These are phyloP conservation scores for Puccinia hordei DNA, from an alignment of 1,284 basidiomycete genomes.

Conservation along the genomic window DNA sequence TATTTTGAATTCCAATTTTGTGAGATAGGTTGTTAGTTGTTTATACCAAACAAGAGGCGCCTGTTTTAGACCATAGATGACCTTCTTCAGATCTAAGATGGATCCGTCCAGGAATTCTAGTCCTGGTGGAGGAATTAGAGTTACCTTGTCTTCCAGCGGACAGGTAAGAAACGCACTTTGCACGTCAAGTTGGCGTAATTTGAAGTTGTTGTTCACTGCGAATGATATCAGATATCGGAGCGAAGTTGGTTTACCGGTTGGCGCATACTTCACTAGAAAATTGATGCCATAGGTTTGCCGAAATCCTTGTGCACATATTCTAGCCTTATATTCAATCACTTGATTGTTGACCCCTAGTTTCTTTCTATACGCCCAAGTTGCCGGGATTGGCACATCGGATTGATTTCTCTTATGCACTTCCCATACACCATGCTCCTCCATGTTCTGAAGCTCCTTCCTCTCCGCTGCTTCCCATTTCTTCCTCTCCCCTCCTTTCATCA, in stretches of 20 bases:
- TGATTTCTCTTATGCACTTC: background rate
- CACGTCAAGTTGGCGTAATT: constrained; percentile 5
- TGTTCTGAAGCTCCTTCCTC: background rate
- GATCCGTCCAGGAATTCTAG: background rate
- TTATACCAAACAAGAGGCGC: constrained; percentile 11
- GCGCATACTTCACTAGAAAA: background rate
- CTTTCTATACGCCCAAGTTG: background rate
- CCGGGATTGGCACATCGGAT: background rate
- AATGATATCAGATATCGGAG: background rate
- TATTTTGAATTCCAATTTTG: background rate
- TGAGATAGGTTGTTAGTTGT: background rate
- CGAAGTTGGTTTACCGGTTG: background rate
- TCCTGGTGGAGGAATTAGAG: background rate
- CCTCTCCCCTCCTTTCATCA: background rate
- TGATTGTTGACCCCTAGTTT: background rate
- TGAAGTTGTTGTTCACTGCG: background rate
- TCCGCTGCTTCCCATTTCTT: background rate
- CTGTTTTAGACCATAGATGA: constrained; percentile 10
- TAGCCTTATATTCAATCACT: background rate
- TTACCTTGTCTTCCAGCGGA: background rate
- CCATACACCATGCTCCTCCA: background rate
- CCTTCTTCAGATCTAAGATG: constrained; percentile 1
- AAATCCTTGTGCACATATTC: background rate
- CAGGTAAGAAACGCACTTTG: background rate
- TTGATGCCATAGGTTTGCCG: background rate